Evolutionary conservation across 2,329 filamentous ascomycete species (phyloP).

Genomic region (Fusarium veterinarium): DNA sequence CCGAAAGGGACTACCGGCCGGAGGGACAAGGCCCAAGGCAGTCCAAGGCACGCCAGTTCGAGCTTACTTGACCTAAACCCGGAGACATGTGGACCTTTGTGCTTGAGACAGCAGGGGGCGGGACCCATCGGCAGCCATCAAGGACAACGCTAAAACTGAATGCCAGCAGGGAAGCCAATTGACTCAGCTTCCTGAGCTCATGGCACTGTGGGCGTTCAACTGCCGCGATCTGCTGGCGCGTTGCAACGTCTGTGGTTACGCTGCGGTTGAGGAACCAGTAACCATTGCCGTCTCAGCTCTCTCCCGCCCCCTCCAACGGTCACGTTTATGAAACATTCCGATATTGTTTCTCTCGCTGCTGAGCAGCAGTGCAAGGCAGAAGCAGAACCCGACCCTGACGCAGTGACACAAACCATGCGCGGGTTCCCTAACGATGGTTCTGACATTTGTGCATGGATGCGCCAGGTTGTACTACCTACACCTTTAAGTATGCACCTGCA

Average conservation of each 20-base stretch:
- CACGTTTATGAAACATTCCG: conserved; percentile 27
- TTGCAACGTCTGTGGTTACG: conserved; percentile 41
- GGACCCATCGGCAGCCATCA: conserved; percentile 45
- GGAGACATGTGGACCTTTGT: conserved; percentile 40
- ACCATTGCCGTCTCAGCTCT: conserved; percentile 21
- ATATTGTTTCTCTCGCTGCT: conserved; percentile 9
- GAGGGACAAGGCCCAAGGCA: conserved; percentile 39
- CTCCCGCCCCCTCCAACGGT: conserved; percentile 10
- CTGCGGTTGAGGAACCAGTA: conserved; percentile 37
- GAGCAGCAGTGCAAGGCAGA: not conserved
- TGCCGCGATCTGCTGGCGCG: conserved; percentile 44
- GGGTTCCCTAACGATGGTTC: conserved; percentile 26
- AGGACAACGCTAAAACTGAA: conserved; percentile 41
- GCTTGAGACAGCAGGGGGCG: conserved; percentile 41
- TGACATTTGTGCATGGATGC: conserved; percentile 39
- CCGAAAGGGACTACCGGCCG: conserved; percentile 45
- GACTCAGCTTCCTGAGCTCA: conserved; percentile 38
- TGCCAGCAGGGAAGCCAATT: conserved; percentile 34
- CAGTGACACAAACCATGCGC: conserved; percentile 28
- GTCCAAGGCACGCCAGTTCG: conserved; percentile 37
- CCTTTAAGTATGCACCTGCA: conserved; percentile 44
- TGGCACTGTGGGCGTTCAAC: conserved; percentile 42
- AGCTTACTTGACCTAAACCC: conserved; percentile 41
- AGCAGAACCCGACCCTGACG: conserved; percentile 15
- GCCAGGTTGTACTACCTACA: conserved; percentile 34